A percentile compares a stretch with the other conserved stretches of the same genome.
These are phyloP conservation scores for Parastagonospora avenae DNA, from an alignment of 2,329 filamentous ascomycete species.

Conservation along the genomic window DNA sequence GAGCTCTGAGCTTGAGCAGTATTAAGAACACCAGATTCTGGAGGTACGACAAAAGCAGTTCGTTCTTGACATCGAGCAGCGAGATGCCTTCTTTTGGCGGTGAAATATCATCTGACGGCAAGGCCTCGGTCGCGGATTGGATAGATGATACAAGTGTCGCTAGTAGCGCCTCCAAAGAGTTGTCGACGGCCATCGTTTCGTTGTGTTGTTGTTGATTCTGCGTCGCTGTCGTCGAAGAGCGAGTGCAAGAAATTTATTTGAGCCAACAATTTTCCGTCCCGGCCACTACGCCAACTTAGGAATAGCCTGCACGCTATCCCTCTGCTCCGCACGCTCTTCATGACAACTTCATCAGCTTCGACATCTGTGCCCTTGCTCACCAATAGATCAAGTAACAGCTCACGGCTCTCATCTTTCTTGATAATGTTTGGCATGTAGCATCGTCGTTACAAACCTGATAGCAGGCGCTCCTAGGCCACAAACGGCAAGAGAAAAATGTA, in stretches of 20 bases:
- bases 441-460: too few relatives aligned
- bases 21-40: constrained; percentile 92
- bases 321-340: not conserved
- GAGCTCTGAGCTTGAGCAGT: constrained; percentile 71
- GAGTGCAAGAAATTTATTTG: constrained; percentile 6
- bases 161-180: constrained; percentile 48
- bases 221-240: not conserved
- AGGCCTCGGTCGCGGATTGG: constrained; percentile 60
- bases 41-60: constrained; percentile 93
- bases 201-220: not conserved
- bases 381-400: too few relatives aligned
- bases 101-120: constrained; percentile 66
- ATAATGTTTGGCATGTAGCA: too few relatives aligned
- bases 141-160: constrained; percentile 62
- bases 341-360: too few relatives aligned
- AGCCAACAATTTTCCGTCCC: constrained; percentile 1
- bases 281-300: not conserved
- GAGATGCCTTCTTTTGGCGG: constrained; percentile 89
- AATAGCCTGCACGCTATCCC: not conserved
- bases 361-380: too few relatives aligned
- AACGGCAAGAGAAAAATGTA: too few relatives aligned
- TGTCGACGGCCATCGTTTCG: constrained; percentile 45
- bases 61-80: constrained; percentile 93
- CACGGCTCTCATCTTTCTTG: too few relatives aligned
- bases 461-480: too few relatives aligned